Evolutionary conservation across 345 rosid species (phyloP).

Genomic region (Xanthoceras sorbifolium): DNA sequence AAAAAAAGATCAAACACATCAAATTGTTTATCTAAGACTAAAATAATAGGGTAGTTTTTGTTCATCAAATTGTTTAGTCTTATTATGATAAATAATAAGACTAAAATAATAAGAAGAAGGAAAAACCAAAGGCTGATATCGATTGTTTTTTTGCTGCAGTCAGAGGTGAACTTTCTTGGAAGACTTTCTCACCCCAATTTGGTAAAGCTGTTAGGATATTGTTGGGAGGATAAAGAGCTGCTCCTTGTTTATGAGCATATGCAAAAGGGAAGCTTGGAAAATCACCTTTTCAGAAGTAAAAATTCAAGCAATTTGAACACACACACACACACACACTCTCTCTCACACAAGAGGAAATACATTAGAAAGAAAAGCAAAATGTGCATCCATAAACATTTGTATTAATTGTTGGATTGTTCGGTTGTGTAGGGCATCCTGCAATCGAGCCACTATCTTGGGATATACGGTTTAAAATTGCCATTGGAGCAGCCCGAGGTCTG

Average conservation of each 20-base stretch:
- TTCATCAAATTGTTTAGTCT: no score
- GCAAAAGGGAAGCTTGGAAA: constrained; percentile 79
- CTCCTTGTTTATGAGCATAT: constrained; percentile 81
- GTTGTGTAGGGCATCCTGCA: constrained; percentile 42
- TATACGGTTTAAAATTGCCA: constrained; percentile 60
- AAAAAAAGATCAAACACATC: background rate
- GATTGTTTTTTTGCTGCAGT: constrained; percentile 51
- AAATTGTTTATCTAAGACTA: background rate
- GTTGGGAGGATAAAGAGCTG: constrained; percentile 77
- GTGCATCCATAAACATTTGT: background rate
- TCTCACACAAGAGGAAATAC: no score
- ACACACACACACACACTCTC: no score
- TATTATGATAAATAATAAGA: no score
- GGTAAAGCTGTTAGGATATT: constrained; percentile 73
- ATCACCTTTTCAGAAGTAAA: constrained; percentile 81
- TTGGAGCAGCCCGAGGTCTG: constrained; percentile 86
- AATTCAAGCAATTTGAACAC: constrained; percentile 11
- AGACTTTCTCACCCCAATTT: constrained; percentile 79
- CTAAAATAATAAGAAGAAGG: no score
- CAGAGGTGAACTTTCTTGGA: constrained; percentile 78
- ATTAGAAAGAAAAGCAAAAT: background rate
- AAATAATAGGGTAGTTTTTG: no score
- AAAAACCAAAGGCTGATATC: no score
- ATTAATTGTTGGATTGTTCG: constrained; percentile 7
- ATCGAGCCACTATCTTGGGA: constrained; percentile 81